phyloP scores from a whole-genome alignment of 352 stramenopile genomes.

The Pythium scleroteichum region DNA sequence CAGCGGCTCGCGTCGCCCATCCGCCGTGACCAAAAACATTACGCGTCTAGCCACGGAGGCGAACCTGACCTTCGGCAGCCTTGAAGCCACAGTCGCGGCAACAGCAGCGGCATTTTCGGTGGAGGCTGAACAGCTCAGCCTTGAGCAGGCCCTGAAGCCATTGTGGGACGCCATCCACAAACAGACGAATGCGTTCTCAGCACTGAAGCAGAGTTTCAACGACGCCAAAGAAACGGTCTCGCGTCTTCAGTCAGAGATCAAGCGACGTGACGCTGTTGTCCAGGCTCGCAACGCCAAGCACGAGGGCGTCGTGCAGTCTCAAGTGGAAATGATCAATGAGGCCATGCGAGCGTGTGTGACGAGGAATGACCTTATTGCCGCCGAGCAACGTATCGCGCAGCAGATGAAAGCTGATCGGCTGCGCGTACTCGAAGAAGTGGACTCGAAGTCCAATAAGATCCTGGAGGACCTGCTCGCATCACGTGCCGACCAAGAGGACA shows the following conservation, averaged over 20 bases:
- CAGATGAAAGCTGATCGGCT: slow-evolving; percentile 72
- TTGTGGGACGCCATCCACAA: slow-evolving; percentile 79
- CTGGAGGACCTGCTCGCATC: slow-evolving; percentile 61
- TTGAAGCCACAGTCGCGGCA: slow-evolving; percentile 25
- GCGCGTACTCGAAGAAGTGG: slow-evolving; percentile 59
- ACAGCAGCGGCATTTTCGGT: slow-evolving; percentile 27
- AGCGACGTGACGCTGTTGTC: slow-evolving; percentile 73
- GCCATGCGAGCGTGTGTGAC: slow-evolving; percentile 71
- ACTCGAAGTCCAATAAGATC: slow-evolving; percentile 63
- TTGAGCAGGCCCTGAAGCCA: slow-evolving; percentile 54
- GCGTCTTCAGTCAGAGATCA: slow-evolving; percentile 79
- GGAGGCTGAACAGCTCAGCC: slow-evolving; percentile 17
- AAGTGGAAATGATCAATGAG: slow-evolving; percentile 84
- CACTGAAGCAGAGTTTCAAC: slow-evolving; percentile 57
- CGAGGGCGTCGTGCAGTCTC: slow-evolving; percentile 61
- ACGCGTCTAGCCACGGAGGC: background rate
- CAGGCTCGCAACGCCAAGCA: slow-evolving; percentile 81
- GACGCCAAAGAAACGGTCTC: slow-evolving; percentile 75
- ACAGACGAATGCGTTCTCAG: slow-evolving; percentile 73
- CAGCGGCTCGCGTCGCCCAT: slow-evolving; percentile 9
- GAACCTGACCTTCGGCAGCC: slow-evolving; percentile 26
- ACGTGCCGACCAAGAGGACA: slow-evolving; percentile 74
- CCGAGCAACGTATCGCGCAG: slow-evolving; percentile 71
- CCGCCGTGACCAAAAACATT: slow-evolving; percentile 9
- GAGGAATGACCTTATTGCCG: slow-evolving; percentile 72